Conservation (phyloP, 441 rosid species). For the Gossypium davidsonii region DNA sequence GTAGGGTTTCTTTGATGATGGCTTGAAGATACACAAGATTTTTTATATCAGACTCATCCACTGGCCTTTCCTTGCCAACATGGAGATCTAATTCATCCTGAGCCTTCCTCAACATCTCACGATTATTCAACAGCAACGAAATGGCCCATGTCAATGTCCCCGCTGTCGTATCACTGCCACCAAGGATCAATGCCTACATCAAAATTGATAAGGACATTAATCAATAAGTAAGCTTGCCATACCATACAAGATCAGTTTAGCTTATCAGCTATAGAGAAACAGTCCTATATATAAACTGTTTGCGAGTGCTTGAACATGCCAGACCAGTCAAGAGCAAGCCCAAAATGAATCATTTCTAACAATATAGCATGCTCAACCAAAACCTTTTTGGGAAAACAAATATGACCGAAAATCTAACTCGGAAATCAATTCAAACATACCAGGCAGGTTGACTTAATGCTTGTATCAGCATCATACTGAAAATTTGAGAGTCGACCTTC, state of each 20-base stretch:
- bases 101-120: conserved; percentile 26
- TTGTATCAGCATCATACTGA: conserved; percentile 26
- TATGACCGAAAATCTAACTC: neutral
- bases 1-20: conserved; percentile 47
- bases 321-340: neutral
- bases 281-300: neutral
- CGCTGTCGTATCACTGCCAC: conserved; percentile 22
- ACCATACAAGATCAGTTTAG: neutral
- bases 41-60: conserved; percentile 38
- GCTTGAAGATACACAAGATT: conserved; percentile 46
- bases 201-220: conserved; percentile 9
- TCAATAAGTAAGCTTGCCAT: neutral
- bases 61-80: conserved; percentile 40
- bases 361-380: neutral
- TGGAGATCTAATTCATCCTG: conserved; percentile 44
- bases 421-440: conserved; percentile 22
- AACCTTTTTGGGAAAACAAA: neutral
- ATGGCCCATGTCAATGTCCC: conserved; percentile 31
- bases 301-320: neutral
- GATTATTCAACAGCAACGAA: conserved; percentile 38
- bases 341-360: neutral
- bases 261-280: neutral
- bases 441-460: conserved; percentile 39
- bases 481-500: conserved; percentile 25
- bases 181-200: conserved; percentile 19